Evolutionary conservation across 192 early-diverging fungal species (phyloP).

Genomic region (Podila epicladia): DNA sequence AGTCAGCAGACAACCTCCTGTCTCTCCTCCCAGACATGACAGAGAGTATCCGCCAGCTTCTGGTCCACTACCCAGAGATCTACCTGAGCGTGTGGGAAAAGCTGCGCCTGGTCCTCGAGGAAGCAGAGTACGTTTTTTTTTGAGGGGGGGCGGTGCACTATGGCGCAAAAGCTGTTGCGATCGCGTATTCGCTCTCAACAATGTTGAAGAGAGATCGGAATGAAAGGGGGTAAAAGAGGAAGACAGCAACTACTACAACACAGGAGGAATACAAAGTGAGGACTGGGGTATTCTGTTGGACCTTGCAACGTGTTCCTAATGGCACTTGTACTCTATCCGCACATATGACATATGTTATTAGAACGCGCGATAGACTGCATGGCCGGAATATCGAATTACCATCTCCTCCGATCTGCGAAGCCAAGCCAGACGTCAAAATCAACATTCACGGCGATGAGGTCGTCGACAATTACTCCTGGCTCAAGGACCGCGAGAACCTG

Average conservation of each 20-base stretch:
- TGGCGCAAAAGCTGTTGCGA: too few relatives aligned
- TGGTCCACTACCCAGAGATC: slow-evolving; percentile 32
- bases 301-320: background rate
- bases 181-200: too few relatives aligned
- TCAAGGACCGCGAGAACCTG: slow-evolving; percentile 61
- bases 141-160: too few relatives aligned
- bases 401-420: slow-evolving; percentile 24
- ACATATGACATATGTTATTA: background rate
- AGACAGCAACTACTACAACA: too few relatives aligned
- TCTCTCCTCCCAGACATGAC: slow-evolving; percentile 38
- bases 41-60: slow-evolving; percentile 28
- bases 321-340: background rate
- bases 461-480: slow-evolving; percentile 64
- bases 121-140: slow-evolving; percentile 47
- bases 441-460: slow-evolving; percentile 63
- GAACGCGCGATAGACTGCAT: slow-evolving; percentile 37
- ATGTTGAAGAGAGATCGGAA: background rate
- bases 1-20: slow-evolving; percentile 29
- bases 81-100: slow-evolving; percentile 40
- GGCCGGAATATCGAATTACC: slow-evolving; percentile 45
- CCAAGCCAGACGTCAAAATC: slow-evolving; percentile 24
- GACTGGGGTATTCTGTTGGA: background rate
- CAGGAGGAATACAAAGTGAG: too few relatives aligned
- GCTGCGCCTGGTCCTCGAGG: slow-evolving; percentile 19
- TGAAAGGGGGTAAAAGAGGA: background rate